A percentile compares a stretch with the other conserved stretches of the same genome.
These are phyloP conservation scores for Eucalyptus curtisii DNA, from an alignment of 345 rosid genomes.

Conservation along the genomic window DNA sequence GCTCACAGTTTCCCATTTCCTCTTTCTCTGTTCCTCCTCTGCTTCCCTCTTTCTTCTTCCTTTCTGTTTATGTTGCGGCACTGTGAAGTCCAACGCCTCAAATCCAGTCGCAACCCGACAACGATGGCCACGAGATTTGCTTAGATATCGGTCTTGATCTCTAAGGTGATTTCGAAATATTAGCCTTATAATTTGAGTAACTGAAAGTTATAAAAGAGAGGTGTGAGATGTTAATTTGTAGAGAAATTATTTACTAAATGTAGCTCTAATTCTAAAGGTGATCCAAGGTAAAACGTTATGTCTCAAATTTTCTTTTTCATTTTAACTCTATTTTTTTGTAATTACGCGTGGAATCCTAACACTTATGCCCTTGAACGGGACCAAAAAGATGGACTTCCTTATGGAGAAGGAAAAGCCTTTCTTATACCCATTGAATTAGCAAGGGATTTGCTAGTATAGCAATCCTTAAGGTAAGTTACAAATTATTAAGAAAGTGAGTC, in stretches of 20 bases:
- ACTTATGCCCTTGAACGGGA: no score
- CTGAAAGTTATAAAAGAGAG: no score
- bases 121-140: background rate
- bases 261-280: no score
- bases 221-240: accelerated
- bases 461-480: accelerated
- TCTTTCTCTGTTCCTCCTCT: background rate
- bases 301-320: accelerated
- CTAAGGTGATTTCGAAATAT: no score
- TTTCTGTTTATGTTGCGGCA: no score
- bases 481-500: accelerated
- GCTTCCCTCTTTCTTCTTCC: background rate
- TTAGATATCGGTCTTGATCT: no score
- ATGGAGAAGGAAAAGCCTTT: background rate
- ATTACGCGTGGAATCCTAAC: accelerated
- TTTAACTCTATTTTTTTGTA: no score
- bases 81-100: background rate
- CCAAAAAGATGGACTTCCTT: no score
- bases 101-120: background rate
- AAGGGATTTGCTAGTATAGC: accelerated
- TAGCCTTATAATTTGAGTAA: no score
- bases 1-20: background rate
- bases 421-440: no score
- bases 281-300: no score
- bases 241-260: accelerated